These are phyloP conservation scores for Massariosphaeria phaeospora DNA, from an alignment of 495 filamentous ascomycete species.

Conservation along the genomic window DNA sequence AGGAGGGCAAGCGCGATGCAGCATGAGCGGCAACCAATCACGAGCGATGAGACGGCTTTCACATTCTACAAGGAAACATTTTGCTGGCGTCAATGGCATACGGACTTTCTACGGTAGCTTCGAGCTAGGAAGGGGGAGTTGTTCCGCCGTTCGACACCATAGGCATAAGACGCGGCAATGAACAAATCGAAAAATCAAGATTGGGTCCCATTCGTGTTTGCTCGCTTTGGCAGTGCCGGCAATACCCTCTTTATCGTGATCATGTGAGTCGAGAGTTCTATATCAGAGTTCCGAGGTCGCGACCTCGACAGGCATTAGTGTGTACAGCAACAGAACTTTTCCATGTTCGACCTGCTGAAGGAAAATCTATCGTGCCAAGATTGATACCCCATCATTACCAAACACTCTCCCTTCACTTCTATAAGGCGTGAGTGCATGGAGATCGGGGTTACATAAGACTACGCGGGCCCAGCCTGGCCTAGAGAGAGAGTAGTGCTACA, in stretches of 20 bases:
- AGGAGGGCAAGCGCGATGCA: constrained; percentile 76
- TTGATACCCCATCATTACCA: constrained; percentile 77
- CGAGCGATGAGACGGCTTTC: constrained; percentile 24
- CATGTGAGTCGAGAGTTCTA: too few relatives aligned
- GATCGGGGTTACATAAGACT: constrained; percentile 76
- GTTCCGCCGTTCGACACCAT: constrained; percentile 19
- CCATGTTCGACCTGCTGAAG: constrained; percentile 88
- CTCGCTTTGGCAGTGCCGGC: too few relatives aligned
- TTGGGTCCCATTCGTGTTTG: too few relatives aligned
- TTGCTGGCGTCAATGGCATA: constrained; percentile 37
- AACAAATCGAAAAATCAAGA: constrained; percentile 18
- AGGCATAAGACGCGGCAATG: constrained; percentile 28
- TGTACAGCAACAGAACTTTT: constrained; percentile 87
- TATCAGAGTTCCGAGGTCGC: background rate
- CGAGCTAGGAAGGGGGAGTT: constrained; percentile 26
- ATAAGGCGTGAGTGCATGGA: constrained; percentile 80
- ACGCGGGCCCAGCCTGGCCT: too few relatives aligned
- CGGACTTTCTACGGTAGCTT: constrained; percentile 25
- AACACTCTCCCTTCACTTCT: constrained; percentile 63
- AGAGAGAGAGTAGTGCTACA: too few relatives aligned
- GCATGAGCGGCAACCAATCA: constrained; percentile 51
- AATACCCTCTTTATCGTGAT: too few relatives aligned
- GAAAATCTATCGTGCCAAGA: constrained; percentile 92
- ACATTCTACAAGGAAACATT: constrained; percentile 34
- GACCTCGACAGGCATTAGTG: constrained; percentile 77